Base-by-base conservation (phyloP, 139 green algal genomes). In the Desmodesmus armatus region DNA sequence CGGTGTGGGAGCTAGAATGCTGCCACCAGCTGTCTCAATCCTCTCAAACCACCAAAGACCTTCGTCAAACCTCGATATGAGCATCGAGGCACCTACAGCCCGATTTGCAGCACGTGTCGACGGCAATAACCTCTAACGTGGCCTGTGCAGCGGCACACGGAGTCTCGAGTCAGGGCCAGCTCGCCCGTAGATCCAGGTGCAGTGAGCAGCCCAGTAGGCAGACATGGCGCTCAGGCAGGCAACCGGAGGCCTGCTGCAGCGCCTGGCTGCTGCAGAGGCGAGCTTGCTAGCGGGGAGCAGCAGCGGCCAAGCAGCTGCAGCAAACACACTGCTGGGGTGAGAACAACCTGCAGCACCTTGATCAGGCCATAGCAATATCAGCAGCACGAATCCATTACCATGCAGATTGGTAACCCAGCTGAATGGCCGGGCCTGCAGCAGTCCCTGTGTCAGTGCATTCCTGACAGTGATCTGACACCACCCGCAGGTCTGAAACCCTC, bases 171-270 rank as follows among this genome's bases (percentile, higher is more conserved):
- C n/a, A n/a, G n/a, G n/a, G n/a, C n/a, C n/a, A n/a, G n/a, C n/a
- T n/a, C n/a, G n/a, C n/a, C n/a, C n/a, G n/a, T n/a, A n/a, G n/a
- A n/a, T n/a, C n/a, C n/a, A n/a, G n/a, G n/a, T n/a, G n/a, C n/a
- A n/a, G n/a, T n/a, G n/a, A n/a, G n/a, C n/a, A n/a, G n/a, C n/a
- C n/a, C n/a, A n/a, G n/a, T n/a, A n/a, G n/a, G 77, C 77, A 58
- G 66, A 33, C 60, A 84, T 84, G 78, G 78, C 78, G 37, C 78
- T 84, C 25, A 53, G 78, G 49, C 78, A 84, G 78, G 78, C 60
- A 74, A 62, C 60, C 44, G 78, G 78, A 33, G 17, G 78, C 37
- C 40, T 84, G 60, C 78, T 84, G 33, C 35, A 74, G 78, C 78
- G 55, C 25, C 78, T 84, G 40, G 40, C 77, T 70, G 77, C 78